Conservation (phyloP, 257 asterid species). For the Lavandula angustifolia region DNA sequence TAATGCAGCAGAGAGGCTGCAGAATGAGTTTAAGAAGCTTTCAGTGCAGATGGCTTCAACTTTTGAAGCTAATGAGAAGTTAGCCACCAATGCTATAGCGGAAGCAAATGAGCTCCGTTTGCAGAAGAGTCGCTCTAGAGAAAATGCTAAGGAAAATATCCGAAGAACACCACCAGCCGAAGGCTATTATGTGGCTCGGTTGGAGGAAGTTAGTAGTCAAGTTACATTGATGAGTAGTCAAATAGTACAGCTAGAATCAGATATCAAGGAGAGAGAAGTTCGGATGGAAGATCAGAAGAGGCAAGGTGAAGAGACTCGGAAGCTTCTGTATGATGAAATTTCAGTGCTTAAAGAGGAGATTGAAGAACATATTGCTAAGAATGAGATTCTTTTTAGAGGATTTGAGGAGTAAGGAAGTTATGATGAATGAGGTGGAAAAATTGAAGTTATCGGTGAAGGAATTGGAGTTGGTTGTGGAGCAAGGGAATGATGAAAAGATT, state of each 20-base stretch:
- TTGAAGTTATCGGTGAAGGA: constrained; percentile 46
- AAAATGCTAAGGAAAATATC: constrained; percentile 47
- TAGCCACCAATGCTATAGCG: constrained; percentile 64
- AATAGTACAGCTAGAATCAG: constrained; percentile 43
- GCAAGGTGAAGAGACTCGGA: constrained; percentile 46
- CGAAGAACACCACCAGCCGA: constrained; percentile 47
- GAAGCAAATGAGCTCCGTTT: constrained; percentile 73
- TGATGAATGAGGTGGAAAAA: constrained; percentile 43
- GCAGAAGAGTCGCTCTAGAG: constrained; percentile 53
- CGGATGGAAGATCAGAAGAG: constrained; percentile 46
- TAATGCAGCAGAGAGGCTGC: constrained; percentile 76
- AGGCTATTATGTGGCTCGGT: constrained; percentile 47
- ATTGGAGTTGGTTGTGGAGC: constrained; percentile 46
- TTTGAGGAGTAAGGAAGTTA: constrained; percentile 38
- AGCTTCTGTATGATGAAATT: constrained; percentile 45
- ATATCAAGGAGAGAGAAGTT: constrained; percentile 34
- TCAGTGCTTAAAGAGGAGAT: constrained; percentile 46
- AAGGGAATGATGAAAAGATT: constrained; percentile 46
- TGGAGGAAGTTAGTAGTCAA: constrained; percentile 43
- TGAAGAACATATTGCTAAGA: constrained; percentile 42
- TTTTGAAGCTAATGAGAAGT: constrained; percentile 75
- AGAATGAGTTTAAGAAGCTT: constrained; percentile 72
- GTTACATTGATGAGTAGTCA: constrained; percentile 37
- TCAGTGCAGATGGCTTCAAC: constrained; percentile 77
- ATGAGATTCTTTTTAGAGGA: constrained; percentile 41